Conservation (phyloP, 176 grass and related monocot species). For the Triticum turgidum region DNA sequence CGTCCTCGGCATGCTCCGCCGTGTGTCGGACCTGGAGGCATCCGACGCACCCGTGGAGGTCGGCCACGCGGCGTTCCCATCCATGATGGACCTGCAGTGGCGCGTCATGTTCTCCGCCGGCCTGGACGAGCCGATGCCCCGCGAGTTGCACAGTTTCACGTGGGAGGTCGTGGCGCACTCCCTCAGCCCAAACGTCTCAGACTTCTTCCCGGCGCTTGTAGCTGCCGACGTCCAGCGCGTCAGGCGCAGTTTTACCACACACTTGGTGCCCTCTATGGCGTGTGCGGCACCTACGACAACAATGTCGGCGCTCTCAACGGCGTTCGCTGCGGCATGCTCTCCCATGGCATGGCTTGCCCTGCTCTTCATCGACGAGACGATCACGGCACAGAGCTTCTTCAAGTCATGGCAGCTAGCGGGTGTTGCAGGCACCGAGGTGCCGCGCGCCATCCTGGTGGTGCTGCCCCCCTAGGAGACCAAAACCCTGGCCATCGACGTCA, state of each 20-base stretch:
- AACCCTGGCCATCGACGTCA: no score
- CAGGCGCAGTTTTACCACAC: neutral
- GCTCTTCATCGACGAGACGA: slow-evolving; percentile 14
- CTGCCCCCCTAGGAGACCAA: no score
- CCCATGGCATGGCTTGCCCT: slow-evolving; percentile 2
- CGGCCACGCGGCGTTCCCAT: slow-evolving; percentile 27
- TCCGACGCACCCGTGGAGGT: slow-evolving; percentile 9
- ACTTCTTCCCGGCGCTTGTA: slow-evolving; percentile 45
- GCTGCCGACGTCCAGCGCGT: slow-evolving; percentile 44
- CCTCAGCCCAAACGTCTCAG: slow-evolving; percentile 41
- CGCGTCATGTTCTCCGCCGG: slow-evolving; percentile 39
- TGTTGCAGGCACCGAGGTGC: no score
- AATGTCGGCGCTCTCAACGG: no score
- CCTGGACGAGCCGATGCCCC: neutral
- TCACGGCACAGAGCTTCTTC: no score
- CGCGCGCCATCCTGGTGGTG: no score
- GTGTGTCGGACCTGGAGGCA: neutral
- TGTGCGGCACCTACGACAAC: no score
- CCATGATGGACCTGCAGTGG: slow-evolving; percentile 29
- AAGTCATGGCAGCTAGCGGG: slow-evolving; percentile 50
- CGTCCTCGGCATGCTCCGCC: neutral
- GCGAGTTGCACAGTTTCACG: neutral
- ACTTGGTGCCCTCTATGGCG: neutral
- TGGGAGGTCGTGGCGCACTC: neutral
- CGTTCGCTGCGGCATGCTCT: no score